phyloP scores from a whole-genome alignment of 192 early-diverging fungal species.

The Thamnidium elegans region DNA sequence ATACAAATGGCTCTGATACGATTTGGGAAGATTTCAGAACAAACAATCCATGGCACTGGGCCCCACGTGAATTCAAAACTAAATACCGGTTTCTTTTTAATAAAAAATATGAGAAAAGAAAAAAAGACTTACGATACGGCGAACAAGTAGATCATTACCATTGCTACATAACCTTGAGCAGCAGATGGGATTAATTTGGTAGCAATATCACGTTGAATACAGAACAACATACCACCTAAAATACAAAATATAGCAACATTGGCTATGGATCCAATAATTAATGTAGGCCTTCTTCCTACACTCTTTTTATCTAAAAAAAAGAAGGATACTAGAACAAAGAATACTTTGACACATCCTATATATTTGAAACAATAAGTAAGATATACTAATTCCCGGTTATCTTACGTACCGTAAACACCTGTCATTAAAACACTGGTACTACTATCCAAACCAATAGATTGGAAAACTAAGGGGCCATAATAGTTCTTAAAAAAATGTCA shows the following conservation, averaged over 20 bases:
- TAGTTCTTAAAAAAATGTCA: background rate
- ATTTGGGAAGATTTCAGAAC: conserved; percentile 12
- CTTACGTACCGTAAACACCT: conserved; percentile 6
- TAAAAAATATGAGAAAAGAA: background rate
- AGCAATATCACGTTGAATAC: background rate
- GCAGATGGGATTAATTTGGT: background rate
- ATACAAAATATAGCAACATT: background rate
- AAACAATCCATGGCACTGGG: conserved; percentile 1
- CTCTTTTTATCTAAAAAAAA: conserved; percentile 1
- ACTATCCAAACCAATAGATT: background rate
- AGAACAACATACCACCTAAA: background rate
- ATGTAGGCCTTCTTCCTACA: conserved; percentile 2
- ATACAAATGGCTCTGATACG: conserved; percentile 10
- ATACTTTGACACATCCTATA: conserved; percentile 8
- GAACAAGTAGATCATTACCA: conserved; percentile 12
- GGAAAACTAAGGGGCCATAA: background rate
- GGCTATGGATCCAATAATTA: conserved; percentile 9
- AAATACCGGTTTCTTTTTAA: background rate
- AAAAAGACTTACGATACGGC: background rate
- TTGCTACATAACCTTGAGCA: background rate
- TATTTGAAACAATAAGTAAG: background rate
- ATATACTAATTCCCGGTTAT: background rate
- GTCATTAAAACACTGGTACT: conserved; percentile 7
- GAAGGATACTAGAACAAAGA: conserved; percentile 5
- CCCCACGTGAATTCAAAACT: conserved; percentile 5